Conservation (phyloP, 2,329 filamentous ascomycete genomes). For the Diaporthe sp. region DNA sequence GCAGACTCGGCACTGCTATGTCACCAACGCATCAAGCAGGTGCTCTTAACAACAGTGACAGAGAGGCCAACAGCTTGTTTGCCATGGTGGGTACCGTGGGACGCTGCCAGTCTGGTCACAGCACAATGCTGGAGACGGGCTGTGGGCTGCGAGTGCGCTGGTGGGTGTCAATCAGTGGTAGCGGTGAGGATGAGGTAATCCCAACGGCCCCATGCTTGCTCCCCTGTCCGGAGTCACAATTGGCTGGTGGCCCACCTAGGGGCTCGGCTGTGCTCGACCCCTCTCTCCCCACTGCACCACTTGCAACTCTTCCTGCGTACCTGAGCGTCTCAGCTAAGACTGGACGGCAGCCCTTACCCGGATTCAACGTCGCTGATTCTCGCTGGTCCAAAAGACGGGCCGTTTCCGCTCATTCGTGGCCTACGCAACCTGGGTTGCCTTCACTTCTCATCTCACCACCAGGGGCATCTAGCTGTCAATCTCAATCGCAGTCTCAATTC, state of each 20-base stretch:
- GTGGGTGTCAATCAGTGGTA: not conserved
- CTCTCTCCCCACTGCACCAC: slow-evolving; percentile 21
- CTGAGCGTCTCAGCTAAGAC: not conserved
- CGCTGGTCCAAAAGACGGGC: not conserved
- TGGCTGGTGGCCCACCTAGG: slow-evolving; percentile 17
- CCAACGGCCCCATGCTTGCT: not conserved
- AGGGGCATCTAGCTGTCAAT: not conserved
- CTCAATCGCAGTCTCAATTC: not conserved
- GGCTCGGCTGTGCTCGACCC: slow-evolving; percentile 29
- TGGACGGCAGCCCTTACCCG: slow-evolving; percentile 6
- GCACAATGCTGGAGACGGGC: not conserved
- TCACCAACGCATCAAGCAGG: too few relatives aligned
- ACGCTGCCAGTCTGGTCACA: slow-evolving; percentile 1
- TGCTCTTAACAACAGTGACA: not conserved
- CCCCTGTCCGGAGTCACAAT: not conserved
- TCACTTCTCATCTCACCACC: not conserved
- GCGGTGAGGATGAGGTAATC: slow-evolving; percentile 28
- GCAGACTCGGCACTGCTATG: not conserved
- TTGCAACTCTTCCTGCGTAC: not conserved
- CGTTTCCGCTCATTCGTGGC: not conserved
- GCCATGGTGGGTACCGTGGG: not conserved
- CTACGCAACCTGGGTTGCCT: not conserved
- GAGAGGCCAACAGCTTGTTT: not conserved
- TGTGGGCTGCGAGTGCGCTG: not conserved
- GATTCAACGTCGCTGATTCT: slow-evolving; percentile 1